Evolutionary conservation across 116 monocot genomes (phyloP).

Genomic region (Posidonia oceanica): DNA sequence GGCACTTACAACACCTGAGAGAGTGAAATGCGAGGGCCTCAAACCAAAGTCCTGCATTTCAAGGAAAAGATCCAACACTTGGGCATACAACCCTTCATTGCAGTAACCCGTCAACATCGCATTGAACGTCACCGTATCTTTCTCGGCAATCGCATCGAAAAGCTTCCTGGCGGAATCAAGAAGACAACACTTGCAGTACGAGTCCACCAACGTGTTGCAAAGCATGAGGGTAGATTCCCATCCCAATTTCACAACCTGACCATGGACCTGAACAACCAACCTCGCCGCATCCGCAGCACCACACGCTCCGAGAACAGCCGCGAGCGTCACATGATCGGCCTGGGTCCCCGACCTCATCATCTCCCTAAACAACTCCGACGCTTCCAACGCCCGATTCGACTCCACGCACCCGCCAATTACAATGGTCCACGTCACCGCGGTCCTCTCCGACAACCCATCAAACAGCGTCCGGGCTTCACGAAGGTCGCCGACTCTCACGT

Average conservation of each 20-base stretch:
- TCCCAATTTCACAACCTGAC: conserved; percentile 35
- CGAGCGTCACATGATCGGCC: conserved; percentile 45
- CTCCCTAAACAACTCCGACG: conserved; percentile 36
- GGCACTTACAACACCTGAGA: conserved; percentile 43
- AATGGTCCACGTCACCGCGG: conserved; percentile 66
- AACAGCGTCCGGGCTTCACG: conserved; percentile 41
- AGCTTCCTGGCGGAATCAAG: conserved; percentile 14
- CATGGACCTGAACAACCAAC: conserved; percentile 35
- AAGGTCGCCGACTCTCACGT: conserved; percentile 36
- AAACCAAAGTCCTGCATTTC: conserved; percentile 37
- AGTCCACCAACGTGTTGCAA: conserved; percentile 64
- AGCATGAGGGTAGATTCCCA: conserved; percentile 27
- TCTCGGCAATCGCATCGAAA: conserved; percentile 31
- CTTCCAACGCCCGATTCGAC: conserved; percentile 8
- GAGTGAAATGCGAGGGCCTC: conserved; percentile 61
- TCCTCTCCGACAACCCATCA: conserved; percentile 20
- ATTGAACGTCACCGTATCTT: conserved; percentile 60
- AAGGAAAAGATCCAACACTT: conserved; percentile 36
- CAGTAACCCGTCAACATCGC: conserved; percentile 64
- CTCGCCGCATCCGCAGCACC: conserved; percentile 5
- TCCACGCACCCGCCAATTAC: conserved; percentile 46
- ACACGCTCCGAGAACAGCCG: conserved; percentile 38
- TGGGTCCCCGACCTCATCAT: conserved; percentile 29
- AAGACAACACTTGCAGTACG: conserved; percentile 66
- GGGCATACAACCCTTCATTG: conserved; percentile 32